Conservation (phyloP, 768 basidiomycete species). For the Leccinum subgranulosum region DNA sequence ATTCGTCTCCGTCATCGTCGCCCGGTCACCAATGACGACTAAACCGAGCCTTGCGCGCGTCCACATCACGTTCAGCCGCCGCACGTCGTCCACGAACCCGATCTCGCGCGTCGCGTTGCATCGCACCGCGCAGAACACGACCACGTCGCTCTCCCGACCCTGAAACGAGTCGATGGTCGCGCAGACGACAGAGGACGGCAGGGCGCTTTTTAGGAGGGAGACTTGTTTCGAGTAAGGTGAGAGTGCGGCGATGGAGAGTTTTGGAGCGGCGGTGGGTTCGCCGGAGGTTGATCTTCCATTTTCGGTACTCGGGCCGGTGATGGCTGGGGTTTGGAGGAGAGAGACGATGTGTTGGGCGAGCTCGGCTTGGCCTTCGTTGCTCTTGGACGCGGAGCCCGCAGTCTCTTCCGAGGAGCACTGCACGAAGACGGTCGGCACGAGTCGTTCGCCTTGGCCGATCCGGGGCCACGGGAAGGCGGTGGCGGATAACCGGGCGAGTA, state of each 20-base stretch:
- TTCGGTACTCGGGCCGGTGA: background rate
- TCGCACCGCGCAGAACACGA: slow-evolving; percentile 64
- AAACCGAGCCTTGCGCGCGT: slow-evolving; percentile 57
- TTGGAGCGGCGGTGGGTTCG: background rate
- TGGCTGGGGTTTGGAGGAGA: slow-evolving; percentile 31
- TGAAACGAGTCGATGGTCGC: slow-evolving; percentile 48
- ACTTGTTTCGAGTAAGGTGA: slow-evolving; percentile 63
- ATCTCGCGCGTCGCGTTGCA: slow-evolving; percentile 58
- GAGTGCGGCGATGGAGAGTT: slow-evolving; percentile 27
- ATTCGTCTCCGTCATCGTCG: slow-evolving; percentile 43
- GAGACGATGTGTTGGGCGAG: slow-evolving; percentile 46
- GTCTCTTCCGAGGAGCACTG: slow-evolving; percentile 58
- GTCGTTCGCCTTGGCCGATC: slow-evolving; percentile 13
- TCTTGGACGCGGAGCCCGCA: slow-evolving; percentile 56
- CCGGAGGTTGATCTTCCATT: too few species aligned
- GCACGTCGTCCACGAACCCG: slow-evolving; percentile 63
- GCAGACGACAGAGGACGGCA: slow-evolving; percentile 26
- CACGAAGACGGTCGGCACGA: slow-evolving; percentile 56
- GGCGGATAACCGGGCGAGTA: slow-evolving; percentile 35
- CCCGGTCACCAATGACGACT: slow-evolving; percentile 57
- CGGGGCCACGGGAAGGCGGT: slow-evolving; percentile 60
- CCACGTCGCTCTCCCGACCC: slow-evolving; percentile 63
- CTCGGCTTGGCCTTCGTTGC: slow-evolving; percentile 56
- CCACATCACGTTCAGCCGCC: slow-evolving; percentile 67
- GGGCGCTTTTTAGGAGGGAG: slow-evolving; percentile 39